These are phyloP conservation scores for Stagonosporopsis vannaccii DNA, from an alignment of 2,329 filamentous ascomycete genomes.

Conservation along the genomic window DNA sequence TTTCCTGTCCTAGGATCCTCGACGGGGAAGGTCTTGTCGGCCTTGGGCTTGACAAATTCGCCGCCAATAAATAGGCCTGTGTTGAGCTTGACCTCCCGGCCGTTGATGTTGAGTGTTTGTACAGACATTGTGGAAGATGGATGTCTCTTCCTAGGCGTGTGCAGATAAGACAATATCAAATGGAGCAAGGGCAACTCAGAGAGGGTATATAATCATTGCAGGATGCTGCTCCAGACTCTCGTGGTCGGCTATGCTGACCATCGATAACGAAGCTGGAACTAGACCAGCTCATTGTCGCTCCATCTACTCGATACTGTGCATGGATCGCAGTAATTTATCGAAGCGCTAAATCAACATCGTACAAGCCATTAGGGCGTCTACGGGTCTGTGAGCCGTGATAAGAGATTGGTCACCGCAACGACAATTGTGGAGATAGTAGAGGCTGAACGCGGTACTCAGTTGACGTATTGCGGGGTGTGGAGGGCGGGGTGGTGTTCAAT, in stretches of 20 bases:
- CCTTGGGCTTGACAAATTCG: constrained; percentile 50
- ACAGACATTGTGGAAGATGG: constrained; percentile 2
- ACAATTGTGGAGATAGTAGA: constrained; percentile 3
- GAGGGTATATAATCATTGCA: neutral
- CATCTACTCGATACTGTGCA: neutral
- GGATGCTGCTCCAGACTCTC: neutral
- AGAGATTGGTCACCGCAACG: neutral
- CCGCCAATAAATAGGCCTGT: constrained; percentile 56
- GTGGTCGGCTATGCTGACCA: constrained; percentile 5
- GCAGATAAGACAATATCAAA: no score
- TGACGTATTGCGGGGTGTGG: constrained; percentile 11
- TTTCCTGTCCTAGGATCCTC: constrained; percentile 25
- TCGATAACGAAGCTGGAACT: neutral
- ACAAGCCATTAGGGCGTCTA: neutral
- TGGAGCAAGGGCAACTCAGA: neutral
- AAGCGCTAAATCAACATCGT: neutral
- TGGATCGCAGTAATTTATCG: neutral
- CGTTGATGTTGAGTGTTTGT: constrained; percentile 17
- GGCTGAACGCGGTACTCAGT: constrained; percentile 5
- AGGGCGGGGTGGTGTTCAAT: neutral
- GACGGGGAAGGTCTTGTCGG: constrained; percentile 20
- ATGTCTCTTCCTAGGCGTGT: neutral
- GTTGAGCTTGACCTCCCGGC: constrained; percentile 15
- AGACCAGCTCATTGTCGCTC: neutral
- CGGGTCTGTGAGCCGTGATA: neutral